Evolutionary conservation across 2,329 filamentous ascomycete species (phyloP).

Genomic region (Dothiorella sarmentorum): DNA sequence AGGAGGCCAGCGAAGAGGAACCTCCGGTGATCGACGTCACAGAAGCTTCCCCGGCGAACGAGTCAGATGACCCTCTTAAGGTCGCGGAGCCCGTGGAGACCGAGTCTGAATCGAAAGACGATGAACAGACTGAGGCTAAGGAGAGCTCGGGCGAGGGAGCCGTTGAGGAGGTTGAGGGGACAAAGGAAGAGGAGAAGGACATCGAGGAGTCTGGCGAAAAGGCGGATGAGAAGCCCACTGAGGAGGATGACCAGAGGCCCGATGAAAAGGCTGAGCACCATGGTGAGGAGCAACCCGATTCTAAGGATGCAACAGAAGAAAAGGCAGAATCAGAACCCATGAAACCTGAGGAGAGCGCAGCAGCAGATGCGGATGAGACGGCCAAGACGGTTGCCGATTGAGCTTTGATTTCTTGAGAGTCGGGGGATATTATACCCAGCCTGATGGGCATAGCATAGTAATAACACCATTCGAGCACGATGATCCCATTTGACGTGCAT

Average conservation of each 20-base stretch:
- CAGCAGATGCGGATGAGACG: not conserved
- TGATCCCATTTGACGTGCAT: no score
- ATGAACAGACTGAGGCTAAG: not conserved
- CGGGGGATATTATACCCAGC: constrained; percentile 14
- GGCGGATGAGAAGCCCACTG: constrained; percentile 23
- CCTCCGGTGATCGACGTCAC: not conserved
- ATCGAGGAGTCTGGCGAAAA: constrained; percentile 22
- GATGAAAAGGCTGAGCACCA: constrained; percentile 22
- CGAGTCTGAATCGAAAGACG: constrained; percentile 1
- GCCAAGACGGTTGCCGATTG: constrained; percentile 12
- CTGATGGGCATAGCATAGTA: constrained; percentile 4
- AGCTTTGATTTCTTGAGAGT: not conserved
- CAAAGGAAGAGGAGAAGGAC: constrained; percentile 22
- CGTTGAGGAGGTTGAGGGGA: not conserved
- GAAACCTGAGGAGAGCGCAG: constrained; percentile 2
- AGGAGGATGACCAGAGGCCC: constrained; percentile 23
- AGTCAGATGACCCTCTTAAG: not conserved
- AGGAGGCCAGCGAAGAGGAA: not conserved
- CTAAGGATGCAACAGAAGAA: constrained; percentile 22
- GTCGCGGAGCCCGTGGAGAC: constrained; percentile 1
- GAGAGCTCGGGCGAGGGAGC: not conserved
- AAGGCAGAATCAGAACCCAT: not conserved
- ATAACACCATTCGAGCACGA: not conserved
- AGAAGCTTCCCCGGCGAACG: not conserved
- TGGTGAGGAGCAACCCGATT: constrained; percentile 23